Conservation (phyloP, 2,329 filamentous ascomycete genomes). For the Claviceps humidiphila region DNA sequence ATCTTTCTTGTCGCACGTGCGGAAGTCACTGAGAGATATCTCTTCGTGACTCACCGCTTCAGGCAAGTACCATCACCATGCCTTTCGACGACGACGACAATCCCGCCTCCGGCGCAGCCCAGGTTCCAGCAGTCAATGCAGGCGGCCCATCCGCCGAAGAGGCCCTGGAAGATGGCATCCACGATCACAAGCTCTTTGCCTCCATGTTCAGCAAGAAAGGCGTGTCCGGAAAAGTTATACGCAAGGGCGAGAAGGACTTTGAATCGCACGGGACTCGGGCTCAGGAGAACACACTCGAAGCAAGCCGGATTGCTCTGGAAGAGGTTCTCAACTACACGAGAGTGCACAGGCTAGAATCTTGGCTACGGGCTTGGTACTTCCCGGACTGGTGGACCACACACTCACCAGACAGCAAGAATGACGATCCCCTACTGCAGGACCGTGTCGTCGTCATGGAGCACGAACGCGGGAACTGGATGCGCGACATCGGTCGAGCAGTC, state of each 20-base stretch:
- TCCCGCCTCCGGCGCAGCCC: slow-evolving; percentile 13
- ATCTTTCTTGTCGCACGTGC: neutral
- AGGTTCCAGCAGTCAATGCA: slow-evolving; percentile 12
- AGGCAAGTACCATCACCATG: slow-evolving; percentile 15
- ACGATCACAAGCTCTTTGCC: slow-evolving; percentile 69
- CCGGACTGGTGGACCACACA: slow-evolving; percentile 39
- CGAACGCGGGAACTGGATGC: slow-evolving; percentile 58
- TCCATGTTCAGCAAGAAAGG: slow-evolving; percentile 37
- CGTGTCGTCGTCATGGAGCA: slow-evolving; percentile 56
- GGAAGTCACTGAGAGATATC: neutral
- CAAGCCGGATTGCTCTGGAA: slow-evolving; percentile 79
- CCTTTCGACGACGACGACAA: slow-evolving; percentile 32
- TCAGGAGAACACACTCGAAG: slow-evolving; percentile 65
- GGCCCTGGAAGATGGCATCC: slow-evolving; percentile 63
- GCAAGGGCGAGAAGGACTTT: slow-evolving; percentile 94
- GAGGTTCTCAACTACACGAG: slow-evolving; percentile 69
- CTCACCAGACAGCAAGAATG: slow-evolving; percentile 9
- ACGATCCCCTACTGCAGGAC: slow-evolving; percentile 23
- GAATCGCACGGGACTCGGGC: slow-evolving; percentile 79
- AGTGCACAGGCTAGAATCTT: slow-evolving; percentile 54
- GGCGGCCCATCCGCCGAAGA: slow-evolving; percentile 31
- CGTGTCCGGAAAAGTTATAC: slow-evolving; percentile 53
- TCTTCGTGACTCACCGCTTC: no score
- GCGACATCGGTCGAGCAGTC: slow-evolving; percentile 58
- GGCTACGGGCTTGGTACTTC: slow-evolving; percentile 61